A percentile compares a stretch with the other conserved stretches of the same genome.
These are phyloP conservation scores for Calonectria hawksworthii DNA, from an alignment of 2,329 filamentous ascomycete species.

Conservation along the genomic window DNA sequence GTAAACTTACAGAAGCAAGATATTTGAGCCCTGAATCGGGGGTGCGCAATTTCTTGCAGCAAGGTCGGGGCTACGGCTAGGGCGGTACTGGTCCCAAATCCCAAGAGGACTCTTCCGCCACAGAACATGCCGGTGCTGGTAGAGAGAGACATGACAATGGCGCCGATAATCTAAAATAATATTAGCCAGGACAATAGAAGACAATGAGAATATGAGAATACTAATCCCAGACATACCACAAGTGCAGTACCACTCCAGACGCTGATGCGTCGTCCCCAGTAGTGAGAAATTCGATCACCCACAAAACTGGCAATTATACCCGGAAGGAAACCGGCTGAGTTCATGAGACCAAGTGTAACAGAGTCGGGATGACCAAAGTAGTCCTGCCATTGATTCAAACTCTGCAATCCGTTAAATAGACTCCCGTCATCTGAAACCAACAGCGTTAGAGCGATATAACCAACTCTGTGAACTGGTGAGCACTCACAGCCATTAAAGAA, in stretches of 20 bases:
- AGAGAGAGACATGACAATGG: not conserved
- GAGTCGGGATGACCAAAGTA: not conserved
- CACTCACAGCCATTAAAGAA: not conserved
- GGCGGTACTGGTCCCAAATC: not conserved
- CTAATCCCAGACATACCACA: not conserved
- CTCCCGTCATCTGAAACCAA: not conserved
- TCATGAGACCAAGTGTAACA: not conserved
- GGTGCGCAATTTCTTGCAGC: not conserved
- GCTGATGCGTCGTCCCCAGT: not conserved
- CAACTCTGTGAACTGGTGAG: no score
- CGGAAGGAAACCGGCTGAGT: not conserved
- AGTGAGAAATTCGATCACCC: not conserved
- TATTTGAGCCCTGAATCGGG: not conserved
- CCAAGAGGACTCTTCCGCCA: not conserved
- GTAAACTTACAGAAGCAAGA: slow-evolving; percentile 12
- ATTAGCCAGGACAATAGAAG: no score
- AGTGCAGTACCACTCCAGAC: not conserved
- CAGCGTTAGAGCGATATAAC: not conserved
- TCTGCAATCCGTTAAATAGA: slow-evolving; percentile 1
- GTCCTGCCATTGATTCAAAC: not conserved
- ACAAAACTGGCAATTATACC: not conserved
- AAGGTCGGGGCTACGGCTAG: not conserved
- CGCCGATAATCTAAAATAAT: not conserved
- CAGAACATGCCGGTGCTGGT: slow-evolving; percentile 1
- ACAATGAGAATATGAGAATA: no score